Evolutionary conservation across 768 basidiomycete species (phyloP).

Genomic region (Termitomyces sp.): DNA sequence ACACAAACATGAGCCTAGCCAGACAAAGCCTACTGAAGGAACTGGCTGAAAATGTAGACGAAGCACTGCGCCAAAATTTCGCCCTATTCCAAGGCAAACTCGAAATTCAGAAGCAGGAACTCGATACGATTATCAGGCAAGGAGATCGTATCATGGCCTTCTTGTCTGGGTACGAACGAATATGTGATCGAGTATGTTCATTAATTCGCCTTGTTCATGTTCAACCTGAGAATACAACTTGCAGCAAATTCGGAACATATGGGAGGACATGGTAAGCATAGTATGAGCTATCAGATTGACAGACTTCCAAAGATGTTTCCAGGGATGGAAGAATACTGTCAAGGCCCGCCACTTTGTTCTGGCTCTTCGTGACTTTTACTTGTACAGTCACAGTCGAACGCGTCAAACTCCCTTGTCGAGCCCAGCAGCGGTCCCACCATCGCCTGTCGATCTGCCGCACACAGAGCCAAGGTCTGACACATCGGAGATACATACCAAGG

Average conservation of each 20-base stretch:
- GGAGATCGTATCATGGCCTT: neutral
- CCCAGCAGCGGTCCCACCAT: no score
- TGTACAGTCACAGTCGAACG: no score
- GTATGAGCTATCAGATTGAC: neutral
- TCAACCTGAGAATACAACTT: neutral
- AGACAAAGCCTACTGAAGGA: neutral
- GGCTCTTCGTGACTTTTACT: conserved; percentile 4
- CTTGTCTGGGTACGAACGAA: neutral
- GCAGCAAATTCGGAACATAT: no score
- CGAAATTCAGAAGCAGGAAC: no score
- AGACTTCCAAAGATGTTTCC: no score
- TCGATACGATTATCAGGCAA: neutral
- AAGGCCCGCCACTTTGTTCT: conserved; percentile 1
- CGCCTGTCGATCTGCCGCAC: no score
- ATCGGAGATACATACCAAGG: no score
- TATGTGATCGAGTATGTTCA: no score
- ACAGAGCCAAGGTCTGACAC: no score
- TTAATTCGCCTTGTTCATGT: neutral
- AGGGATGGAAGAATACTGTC: conserved; percentile 2
- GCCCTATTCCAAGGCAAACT: no score
- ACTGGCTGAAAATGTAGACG: neutral
- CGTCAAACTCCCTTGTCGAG: no score
- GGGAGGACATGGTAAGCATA: neutral
- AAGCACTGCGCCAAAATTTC: neutral
- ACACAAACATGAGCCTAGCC: no score